Base-by-base conservation (phyloP, 176 grass and related monocot species). In the Thalia dealbata region DNA sequence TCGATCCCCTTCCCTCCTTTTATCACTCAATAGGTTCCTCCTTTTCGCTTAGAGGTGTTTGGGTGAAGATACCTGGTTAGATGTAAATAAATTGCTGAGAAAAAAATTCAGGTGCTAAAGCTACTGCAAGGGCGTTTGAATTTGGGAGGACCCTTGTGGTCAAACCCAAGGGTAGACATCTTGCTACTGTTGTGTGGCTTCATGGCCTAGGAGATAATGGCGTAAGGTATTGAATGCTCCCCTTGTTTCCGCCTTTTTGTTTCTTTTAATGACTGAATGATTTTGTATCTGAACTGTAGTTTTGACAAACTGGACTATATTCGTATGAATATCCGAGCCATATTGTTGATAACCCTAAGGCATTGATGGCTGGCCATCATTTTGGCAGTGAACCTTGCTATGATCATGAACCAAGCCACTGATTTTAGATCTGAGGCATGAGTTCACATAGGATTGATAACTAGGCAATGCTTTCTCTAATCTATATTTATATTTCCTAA, bases 161-260 rank as follows among this genome's bases (percentile, higher is more conserved):
- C 78, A 87, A 89, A 88, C 92, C 92, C 65, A 96, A 96, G 78
- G 92, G 89, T 50, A 71, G 80, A 64, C 92, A 96, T 80, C 85
- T 85, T 75, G 86, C 86, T 32, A 96, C 92, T 67, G 83, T 96
- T 63, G 92, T 96, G 69, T 96, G 93, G 93, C 87, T 96, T 32
- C 93, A 96, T 73, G 93, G 93, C 73, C 85, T 96, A 44, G 93
- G 93, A 23, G 93, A 96, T 80, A 96, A 92, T 64, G 93, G 93
- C 30, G 62, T 25, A 68, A 68, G 65, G 65, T 68, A 68, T n/a
- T 68, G 38, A 14, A 32, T 32, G n/a, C 27, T 19, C 14, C 28
- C 28, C 62, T 32, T 1, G 10, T 22, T 44, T 35, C 44, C 3
- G 3, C 38, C 44, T 68, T n/a, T 22, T 22, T 22, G 0, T 15